Conservation (phyloP, 352 stramenopile species). For the Phytophthora quininea region DNA sequence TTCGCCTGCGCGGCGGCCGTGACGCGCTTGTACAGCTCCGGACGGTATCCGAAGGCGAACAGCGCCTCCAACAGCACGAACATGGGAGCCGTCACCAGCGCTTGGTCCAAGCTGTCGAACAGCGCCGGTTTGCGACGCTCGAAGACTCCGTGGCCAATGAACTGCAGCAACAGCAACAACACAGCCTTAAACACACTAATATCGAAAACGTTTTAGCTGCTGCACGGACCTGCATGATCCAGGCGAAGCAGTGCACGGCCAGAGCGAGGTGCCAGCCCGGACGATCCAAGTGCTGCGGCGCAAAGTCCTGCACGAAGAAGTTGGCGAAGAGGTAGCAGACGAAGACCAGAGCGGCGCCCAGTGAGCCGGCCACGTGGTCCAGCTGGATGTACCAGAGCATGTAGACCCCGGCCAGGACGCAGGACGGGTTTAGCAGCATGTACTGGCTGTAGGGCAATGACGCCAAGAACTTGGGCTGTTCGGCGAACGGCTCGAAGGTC, state of each 20-base stretch:
- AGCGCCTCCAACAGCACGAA: slow-evolving; percentile 88
- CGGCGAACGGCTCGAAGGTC: slow-evolving; percentile 39
- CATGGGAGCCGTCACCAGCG: slow-evolving; percentile 78
- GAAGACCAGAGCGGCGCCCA: slow-evolving; percentile 62
- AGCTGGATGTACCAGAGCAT: slow-evolving; percentile 83
- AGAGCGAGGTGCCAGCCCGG: slow-evolving; percentile 62
- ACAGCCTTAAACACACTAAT: neutral
- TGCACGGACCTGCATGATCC: slow-evolving; percentile 54
- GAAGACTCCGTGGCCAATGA: slow-evolving; percentile 88
- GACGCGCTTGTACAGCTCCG: slow-evolving; percentile 65
- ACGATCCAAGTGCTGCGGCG: slow-evolving; percentile 40
- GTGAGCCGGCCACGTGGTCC: slow-evolving; percentile 56
- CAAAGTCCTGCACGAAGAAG: slow-evolving; percentile 45
- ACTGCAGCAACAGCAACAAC: slow-evolving; percentile 40
- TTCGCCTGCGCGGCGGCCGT: slow-evolving; percentile 61
- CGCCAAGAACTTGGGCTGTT: slow-evolving; percentile 28
- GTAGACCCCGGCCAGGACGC: slow-evolving; percentile 62
- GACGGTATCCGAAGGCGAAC: slow-evolving; percentile 80
- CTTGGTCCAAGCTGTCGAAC: slow-evolving; percentile 86
- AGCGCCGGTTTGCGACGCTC: slow-evolving; percentile 85
- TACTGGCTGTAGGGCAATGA: slow-evolving; percentile 49
- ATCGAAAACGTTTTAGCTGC: no score
- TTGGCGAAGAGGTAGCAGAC: slow-evolving; percentile 64
- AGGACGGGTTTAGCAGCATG: slow-evolving; percentile 68
- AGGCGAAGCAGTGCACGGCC: slow-evolving; percentile 60